Evolutionary conservation across 2,329 filamentous ascomycete genomes (phyloP).

Genomic region (Ceratocystis cacaofunesta): DNA sequence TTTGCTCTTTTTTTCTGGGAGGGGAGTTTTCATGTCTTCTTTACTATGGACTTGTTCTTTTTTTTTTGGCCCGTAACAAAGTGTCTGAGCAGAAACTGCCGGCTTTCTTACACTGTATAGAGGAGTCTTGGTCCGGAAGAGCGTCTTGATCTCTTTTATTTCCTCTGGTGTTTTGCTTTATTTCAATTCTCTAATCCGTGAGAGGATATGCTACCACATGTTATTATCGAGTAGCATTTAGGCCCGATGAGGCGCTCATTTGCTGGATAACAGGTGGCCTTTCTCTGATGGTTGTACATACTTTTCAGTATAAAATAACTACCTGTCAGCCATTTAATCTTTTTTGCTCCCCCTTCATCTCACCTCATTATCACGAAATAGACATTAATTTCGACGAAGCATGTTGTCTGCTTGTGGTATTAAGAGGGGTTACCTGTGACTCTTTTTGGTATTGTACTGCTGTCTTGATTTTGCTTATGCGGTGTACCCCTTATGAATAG

Average conservation of each 20-base stretch:
- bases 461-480: background rate
- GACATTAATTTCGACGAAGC: background rate
- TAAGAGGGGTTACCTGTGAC: background rate
- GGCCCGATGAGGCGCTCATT: background rate
- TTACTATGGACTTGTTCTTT: conserved; percentile 11
- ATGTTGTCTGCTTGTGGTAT: background rate
- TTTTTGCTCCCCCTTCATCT: background rate
- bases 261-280: background rate
- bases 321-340: background rate
- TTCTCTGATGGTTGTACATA: background rate
- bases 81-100: conserved; percentile 17
- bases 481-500: background rate
- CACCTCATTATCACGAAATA: background rate
- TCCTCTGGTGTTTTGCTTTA: conserved; percentile 16
- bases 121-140: conserved; percentile 4
- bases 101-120: conserved; percentile 8
- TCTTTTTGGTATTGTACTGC: background rate
- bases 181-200: background rate
- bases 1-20: background rate
- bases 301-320: conserved; percentile 1
- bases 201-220: too few species aligned
- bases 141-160: conserved; percentile 19
- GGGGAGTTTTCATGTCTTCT: conserved; percentile 4
- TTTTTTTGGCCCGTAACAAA: conserved; percentile 9
- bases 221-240: too few species aligned